These are phyloP conservation scores for Rhytidhysteron rufulum DNA, from an alignment of 2,329 filamentous ascomycete species.

Conservation along the genomic window DNA sequence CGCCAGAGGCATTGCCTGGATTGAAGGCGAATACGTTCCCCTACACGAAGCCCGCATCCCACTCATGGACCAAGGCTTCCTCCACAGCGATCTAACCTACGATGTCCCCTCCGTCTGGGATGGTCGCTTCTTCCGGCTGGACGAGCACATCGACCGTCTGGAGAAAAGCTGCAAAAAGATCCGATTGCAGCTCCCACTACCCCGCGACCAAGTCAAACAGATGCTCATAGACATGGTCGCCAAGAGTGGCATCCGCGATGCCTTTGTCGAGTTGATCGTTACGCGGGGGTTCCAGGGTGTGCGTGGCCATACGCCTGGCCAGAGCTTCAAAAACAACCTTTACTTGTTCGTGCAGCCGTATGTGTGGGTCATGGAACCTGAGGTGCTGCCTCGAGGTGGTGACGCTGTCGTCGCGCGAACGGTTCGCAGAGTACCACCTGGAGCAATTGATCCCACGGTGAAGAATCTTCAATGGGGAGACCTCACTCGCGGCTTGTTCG, in stretches of 20 bases:
- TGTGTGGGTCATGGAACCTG: conserved; percentile 49
- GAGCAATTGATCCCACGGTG: conserved; percentile 48
- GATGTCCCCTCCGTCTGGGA: conserved; percentile 53
- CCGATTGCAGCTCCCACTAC: conserved; percentile 41
- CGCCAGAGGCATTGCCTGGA: conserved; percentile 47
- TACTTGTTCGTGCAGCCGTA: conserved; percentile 50
- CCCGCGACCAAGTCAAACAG: conserved; percentile 37
- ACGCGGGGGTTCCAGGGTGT: conserved; percentile 47
- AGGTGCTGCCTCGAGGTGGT: conserved; percentile 39
- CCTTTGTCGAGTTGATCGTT: conserved; percentile 50
- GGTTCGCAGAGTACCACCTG: conserved; percentile 44
- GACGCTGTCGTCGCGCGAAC: conserved; percentile 45
- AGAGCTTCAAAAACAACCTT: conserved; percentile 38
- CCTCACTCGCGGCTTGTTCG: conserved; percentile 43
- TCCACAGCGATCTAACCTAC: conserved; percentile 52
- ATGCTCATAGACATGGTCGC: conserved; percentile 45
- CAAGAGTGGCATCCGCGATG: conserved; percentile 47
- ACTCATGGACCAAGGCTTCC: conserved; percentile 50
- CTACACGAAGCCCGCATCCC: conserved; percentile 49
- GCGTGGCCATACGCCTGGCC: conserved; percentile 29
- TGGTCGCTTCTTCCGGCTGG: conserved; percentile 50
- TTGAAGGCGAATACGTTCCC: conserved; percentile 42
- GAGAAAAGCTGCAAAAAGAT: conserved; percentile 46
- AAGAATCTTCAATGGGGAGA: conserved; percentile 54
- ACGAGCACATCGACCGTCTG: conserved; percentile 47